Base-by-base conservation (phyloP, 768 basidiomycete genomes). In the Leucocoprinus leucothites region DNA sequence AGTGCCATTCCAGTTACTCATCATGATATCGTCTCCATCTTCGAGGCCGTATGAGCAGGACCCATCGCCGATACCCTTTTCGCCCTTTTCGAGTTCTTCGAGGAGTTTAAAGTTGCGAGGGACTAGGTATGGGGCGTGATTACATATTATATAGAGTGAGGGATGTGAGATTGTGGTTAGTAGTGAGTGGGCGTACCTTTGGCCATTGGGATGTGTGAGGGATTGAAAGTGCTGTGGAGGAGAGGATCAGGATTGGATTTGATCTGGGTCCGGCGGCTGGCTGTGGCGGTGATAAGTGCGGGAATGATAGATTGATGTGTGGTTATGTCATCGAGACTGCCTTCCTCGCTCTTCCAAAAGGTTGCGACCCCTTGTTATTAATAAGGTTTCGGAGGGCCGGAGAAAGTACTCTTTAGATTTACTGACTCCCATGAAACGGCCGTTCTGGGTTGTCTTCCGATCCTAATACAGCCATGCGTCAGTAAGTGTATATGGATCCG, bases 21-120 rank as follows among this genome's bases (percentile, higher is more conserved):
- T 98, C 77, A 92, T 77, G 76, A 96, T 89, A 80, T 98, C 97
- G 68, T 98, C 95, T 63, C 86, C 73, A 71, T 98, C 93, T 74
- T 93, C 92, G 57, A 99, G 77, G 38, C 97, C 97, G 65, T 98
- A 99, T 18, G 94, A 96, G 76, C 94, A 97, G 16, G 91, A 93
- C 53, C 95, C 96, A 74, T 98, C 96, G 60, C 96, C 96, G 68
- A 98, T 94, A 50, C 97, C 97, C 71, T 99, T 99, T 80, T 99
- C 97, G 65, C 97, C 97, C 74, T 98, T 98, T 72, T 99, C 97
- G 60, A 99, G 89, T 77, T 99, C 97, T 68, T 97, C 97, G 36
- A 99, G 84, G 19, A 98, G 85, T 48, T 91, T 84, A 78, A 98
- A 98, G 74, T 95, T 98, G 67, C 96, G 82, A 24, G 96, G 96